These are phyloP conservation scores for Trametes versicolor DNA, from an alignment of 1,284 basidiomycete species.

Conservation along the genomic window DNA sequence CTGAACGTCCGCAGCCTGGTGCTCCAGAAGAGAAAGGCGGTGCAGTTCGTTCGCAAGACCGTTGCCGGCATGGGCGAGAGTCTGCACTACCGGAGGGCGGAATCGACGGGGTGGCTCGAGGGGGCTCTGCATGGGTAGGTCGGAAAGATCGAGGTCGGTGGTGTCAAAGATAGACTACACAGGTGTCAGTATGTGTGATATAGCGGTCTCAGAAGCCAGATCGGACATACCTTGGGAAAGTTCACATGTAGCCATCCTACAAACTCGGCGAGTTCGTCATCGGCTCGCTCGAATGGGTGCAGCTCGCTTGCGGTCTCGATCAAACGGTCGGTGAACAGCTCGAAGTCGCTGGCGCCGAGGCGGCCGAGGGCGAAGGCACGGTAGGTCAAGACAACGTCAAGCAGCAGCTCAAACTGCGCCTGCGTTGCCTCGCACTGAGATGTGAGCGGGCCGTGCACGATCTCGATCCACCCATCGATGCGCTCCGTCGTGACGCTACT, in stretches of 20 bases:
- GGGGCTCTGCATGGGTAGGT: too few relatives aligned
- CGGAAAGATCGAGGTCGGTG: too few relatives aligned
- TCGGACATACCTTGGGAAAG: background rate
- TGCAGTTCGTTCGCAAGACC: too few relatives aligned
- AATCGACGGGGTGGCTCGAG: too few relatives aligned
- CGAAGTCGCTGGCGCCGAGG: background rate
- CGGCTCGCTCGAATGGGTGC: background rate
- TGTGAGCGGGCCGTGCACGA: background rate
- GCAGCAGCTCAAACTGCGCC: background rate
- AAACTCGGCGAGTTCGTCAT: background rate
- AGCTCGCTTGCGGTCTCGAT: background rate
- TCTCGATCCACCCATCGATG: background rate
- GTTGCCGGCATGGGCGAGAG: too few relatives aligned
- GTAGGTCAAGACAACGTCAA: background rate
- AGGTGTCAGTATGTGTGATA: background rate
- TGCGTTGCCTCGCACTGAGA: background rate
- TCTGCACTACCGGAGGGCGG: too few relatives aligned
- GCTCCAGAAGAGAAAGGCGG: too few relatives aligned
- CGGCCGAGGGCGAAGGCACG: background rate
- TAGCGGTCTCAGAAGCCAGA: background rate
- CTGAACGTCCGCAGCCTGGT: too few relatives aligned
- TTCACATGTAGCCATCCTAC: background rate
- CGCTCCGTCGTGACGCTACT: too few relatives aligned
- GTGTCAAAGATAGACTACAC: too few relatives aligned
- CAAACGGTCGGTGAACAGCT: background rate